Base-by-base conservation (phyloP, 768 basidiomycete species). In the Hydnum rufescens region DNA sequence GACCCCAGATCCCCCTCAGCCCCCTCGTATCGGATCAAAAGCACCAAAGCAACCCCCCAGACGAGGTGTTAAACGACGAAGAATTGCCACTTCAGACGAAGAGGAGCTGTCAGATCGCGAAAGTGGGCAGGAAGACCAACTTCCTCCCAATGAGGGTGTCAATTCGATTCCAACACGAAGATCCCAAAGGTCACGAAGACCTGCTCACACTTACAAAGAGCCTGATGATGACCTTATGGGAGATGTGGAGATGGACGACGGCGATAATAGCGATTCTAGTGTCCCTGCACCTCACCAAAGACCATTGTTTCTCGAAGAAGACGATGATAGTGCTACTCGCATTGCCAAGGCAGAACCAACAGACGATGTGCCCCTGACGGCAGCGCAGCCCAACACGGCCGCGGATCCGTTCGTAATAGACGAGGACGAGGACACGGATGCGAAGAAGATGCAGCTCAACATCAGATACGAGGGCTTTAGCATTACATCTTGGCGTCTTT, bases 401-500 rank as follows among this genome's bases (percentile, higher is more conserved):
- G 39, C 67, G 73, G 30, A 19, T n/a, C 23, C 32, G 8, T n/a
- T 26, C 6, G 19, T 29, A 19, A 19, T 19, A 6, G 51, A 52
- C 16, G 72, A 73, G 49, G 58, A 67, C 26, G 68, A 67, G n/a
- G 74, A 77, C 47, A 78, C 80, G 48, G 78, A 80, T 50, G 79
- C 79, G 55, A 82, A 79, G 8, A 82, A 86, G 59, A 78, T 81
- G 4, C 57, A 71, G 29, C 65, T 86, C 31, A 71, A 74, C 52
- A 70, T 88, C 32, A 72, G 64, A 51, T 88, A 82, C 57, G 72
- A 74, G 58, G 80, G 81, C 8, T 85, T 85, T 63, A 70, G 65
- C 51, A 77, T 86, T 47, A 73, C 74, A 53, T 79, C 77, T 0
- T 74, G 76, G 51, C 85, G 81, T 62, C 71, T 89, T 18, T 85